Conservation (phyloP, 179 eudicot genomes). For the Gypsophila paniculata region DNA sequence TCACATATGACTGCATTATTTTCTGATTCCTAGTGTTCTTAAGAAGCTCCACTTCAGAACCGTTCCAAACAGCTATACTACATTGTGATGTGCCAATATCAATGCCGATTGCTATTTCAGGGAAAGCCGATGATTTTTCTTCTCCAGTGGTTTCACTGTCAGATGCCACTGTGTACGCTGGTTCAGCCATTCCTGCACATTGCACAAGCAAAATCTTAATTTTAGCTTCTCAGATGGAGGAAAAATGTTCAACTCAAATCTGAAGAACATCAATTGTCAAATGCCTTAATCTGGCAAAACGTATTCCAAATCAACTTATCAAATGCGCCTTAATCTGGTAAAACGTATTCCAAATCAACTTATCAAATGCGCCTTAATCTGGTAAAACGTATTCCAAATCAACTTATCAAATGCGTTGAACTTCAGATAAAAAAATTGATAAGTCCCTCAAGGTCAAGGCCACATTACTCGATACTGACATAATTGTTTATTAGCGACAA, state of each 20-base stretch:
- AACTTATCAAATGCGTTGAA: too few relatives aligned
- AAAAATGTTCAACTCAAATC: background rate
- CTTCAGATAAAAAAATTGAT: too few relatives aligned
- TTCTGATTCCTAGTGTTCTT: constrained; percentile 68
- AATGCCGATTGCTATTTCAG: constrained; percentile 74
- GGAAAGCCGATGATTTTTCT: constrained; percentile 50
- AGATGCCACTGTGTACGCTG: constrained; percentile 72
- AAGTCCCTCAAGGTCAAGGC: too few relatives aligned
- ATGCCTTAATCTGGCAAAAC: too few relatives aligned
- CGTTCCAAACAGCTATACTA: constrained; percentile 81
- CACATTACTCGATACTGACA: too few relatives aligned
- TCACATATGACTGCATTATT: constrained; percentile 63
- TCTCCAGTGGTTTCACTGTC: constrained; percentile 75
- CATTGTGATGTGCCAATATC: constrained; percentile 87
- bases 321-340: too few relatives aligned
- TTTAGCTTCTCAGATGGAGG: background rate
- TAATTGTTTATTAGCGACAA: too few relatives aligned
- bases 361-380: too few relatives aligned
- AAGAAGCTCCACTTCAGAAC: constrained; percentile 68
- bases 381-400: too few relatives aligned
- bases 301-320: too few relatives aligned
- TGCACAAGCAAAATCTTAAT: background rate
- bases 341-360: too few relatives aligned
- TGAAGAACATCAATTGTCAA: background rate
- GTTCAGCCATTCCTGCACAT: constrained; percentile 65